These are phyloP conservation scores for Penstemon davidsonii DNA, from an alignment of 257 asterid genomes.

Conservation along the genomic window DNA sequence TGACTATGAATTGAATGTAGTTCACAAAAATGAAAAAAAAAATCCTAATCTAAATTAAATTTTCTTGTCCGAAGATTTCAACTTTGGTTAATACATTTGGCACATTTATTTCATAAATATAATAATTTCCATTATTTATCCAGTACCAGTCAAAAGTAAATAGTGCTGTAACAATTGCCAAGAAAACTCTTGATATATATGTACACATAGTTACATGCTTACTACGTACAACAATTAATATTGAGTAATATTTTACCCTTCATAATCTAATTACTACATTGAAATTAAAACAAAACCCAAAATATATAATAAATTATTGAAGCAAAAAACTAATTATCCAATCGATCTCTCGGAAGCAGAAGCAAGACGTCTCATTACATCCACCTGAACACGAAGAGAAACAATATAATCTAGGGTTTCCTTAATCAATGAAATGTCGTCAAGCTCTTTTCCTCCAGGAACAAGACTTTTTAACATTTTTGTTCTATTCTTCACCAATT, in stretches of 20 bases:
- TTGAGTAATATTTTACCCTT: background rate
- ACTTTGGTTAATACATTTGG: too few relatives aligned
- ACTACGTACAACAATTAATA: background rate
- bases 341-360: slow-evolving; percentile 35
- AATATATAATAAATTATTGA: background rate
- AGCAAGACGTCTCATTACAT: slow-evolving; percentile 77
- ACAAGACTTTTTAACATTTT: slow-evolving; percentile 68
- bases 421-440: slow-evolving; percentile 54
- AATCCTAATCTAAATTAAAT: too few relatives aligned
- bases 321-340: slow-evolving; percentile 26
- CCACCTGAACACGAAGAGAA: slow-evolving; percentile 70
- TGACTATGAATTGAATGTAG: too few relatives aligned
- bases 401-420: slow-evolving; percentile 92
- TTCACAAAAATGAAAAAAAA: too few relatives aligned
- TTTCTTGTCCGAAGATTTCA: too few relatives aligned
- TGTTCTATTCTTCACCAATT: slow-evolving; percentile 56
- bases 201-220: slow-evolving; percentile 20
- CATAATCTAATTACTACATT: background rate
- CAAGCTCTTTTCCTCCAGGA: slow-evolving; percentile 77
- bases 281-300: background rate
- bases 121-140: too few relatives aligned
- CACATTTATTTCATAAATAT: too few relatives aligned
- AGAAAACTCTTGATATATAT: slow-evolving; percentile 1
- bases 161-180: background rate
- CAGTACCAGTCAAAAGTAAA: too few relatives aligned